phyloP scores from a whole-genome alignment of 2,329 filamentous ascomycete species.

The Fusarium xyrophilum region DNA sequence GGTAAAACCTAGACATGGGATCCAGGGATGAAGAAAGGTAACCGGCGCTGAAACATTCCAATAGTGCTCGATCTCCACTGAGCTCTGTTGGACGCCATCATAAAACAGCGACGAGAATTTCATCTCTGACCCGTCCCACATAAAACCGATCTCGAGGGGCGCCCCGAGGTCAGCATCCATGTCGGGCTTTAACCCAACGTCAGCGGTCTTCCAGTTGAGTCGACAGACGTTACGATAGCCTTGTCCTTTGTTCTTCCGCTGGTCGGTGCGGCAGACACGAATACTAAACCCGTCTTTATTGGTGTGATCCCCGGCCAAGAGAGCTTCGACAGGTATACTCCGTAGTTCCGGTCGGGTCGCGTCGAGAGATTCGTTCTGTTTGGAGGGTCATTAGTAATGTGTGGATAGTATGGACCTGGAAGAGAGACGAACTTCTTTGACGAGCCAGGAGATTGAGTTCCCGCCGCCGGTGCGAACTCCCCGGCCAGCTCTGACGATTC shows the following conservation, averaged over 20 bases:
- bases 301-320: rapidly evolving
- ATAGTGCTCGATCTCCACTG: background rate
- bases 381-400: background rate
- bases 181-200: rapidly evolving
- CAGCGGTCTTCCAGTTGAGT: background rate
- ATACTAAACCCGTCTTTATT: background rate
- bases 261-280: too few species aligned
- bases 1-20: background rate
- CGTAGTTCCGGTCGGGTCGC: background rate
- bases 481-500: background rate
- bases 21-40: background rate
- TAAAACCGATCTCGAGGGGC: background rate
- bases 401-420: background rate
- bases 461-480: background rate
- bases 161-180: rapidly evolving
- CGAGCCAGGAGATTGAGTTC: background rate
- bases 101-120: background rate
- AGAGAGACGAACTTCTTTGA: rapidly evolving
- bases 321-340: rapidly evolving
- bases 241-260: too few species aligned
- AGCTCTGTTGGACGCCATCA: rapidly evolving
- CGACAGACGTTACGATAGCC: too few species aligned
- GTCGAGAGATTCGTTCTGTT: background rate
- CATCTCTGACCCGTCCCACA: background rate
- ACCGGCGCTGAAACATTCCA: background rate